These are phyloP conservation scores for Xylariaceae sp. DNA, from an alignment of 2,329 filamentous ascomycete genomes.

Conservation along the genomic window DNA sequence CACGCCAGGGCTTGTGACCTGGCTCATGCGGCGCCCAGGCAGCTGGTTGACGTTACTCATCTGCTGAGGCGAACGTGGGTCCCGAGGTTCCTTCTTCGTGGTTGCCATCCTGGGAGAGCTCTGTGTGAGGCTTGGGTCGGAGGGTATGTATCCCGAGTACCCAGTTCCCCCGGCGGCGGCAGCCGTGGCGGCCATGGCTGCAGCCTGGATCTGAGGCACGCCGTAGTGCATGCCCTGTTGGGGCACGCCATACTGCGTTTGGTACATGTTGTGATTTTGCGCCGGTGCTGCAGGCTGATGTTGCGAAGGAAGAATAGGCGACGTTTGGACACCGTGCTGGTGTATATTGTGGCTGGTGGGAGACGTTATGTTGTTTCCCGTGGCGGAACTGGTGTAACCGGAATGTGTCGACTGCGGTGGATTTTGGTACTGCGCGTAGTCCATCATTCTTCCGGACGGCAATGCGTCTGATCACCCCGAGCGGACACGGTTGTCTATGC, in stretches of 20 bases:
- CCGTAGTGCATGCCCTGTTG: conserved; percentile 74
- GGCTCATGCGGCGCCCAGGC: conserved; percentile 63
- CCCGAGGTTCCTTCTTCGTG: conserved; percentile 63
- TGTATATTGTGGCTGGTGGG: conserved; percentile 64
- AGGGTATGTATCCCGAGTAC: conserved; percentile 62
- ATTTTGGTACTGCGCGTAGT: conserved; percentile 67
- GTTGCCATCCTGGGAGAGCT: conserved; percentile 69
- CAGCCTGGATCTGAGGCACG: conserved; percentile 77
- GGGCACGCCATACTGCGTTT: conserved; percentile 67
- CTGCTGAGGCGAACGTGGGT: conserved; percentile 68
- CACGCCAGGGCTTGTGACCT: conserved; percentile 67
- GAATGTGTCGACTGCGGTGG: conserved; percentile 59
- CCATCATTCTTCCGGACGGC: conserved; percentile 50
- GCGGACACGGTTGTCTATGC: conserved; percentile 16
- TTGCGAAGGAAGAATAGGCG: conserved; percentile 73
- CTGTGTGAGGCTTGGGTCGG: conserved; percentile 60
- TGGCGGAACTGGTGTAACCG: conserved; percentile 53
- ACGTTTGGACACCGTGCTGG: conserved; percentile 62
- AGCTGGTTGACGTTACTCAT: conserved; percentile 57
- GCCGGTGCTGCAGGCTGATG: conserved; percentile 59
- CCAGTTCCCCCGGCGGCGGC: conserved; percentile 72
- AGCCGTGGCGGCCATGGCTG: conserved; percentile 86
- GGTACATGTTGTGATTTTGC: conserved; percentile 70
- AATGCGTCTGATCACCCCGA: conserved; percentile 16
- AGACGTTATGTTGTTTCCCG: conserved; percentile 59